A percentile compares a stretch with the other conserved stretches of the same genome.
These are phyloP conservation scores for Cladosporium sp. DNA, from an alignment of 2,329 filamentous ascomycete genomes.

Conservation along the genomic window DNA sequence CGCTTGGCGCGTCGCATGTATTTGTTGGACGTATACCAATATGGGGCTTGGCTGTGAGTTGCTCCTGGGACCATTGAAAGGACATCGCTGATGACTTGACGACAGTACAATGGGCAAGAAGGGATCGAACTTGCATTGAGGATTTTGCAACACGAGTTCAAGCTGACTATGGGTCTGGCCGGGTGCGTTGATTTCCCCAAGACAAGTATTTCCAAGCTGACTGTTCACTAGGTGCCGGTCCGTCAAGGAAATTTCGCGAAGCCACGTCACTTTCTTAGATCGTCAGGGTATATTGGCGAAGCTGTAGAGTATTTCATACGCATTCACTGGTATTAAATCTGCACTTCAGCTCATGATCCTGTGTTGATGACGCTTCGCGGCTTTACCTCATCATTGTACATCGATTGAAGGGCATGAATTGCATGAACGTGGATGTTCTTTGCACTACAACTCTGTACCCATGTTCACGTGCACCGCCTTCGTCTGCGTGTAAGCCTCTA, in stretches of 20 bases:
- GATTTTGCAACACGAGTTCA: constrained; percentile 22
- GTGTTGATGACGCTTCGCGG: neutral
- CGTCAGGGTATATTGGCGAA: neutral
- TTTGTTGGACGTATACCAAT: constrained; percentile 34
- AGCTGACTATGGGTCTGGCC: constrained; percentile 28
- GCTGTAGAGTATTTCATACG: neutral
- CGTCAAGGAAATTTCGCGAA: neutral
- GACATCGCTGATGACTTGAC: neutral
- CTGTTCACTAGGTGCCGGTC: neutral
- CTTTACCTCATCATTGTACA: neutral
- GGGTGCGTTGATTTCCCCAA: constrained; percentile 7
- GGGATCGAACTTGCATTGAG: constrained; percentile 18
- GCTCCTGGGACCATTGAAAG: neutral
- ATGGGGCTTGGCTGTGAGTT: constrained; percentile 36
- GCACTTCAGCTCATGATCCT: neutral
- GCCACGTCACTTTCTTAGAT: neutral
- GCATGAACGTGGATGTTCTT: neutral
- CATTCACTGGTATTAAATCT: neutral
- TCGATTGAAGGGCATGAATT: neutral
- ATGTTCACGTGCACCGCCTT: constrained; percentile 27
- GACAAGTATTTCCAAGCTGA: constrained; percentile 35
- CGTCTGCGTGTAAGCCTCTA: constrained; percentile 25
- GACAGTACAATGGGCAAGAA: constrained; percentile 19
- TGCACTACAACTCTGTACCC: constrained; percentile 19
- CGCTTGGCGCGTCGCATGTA: constrained; percentile 45